A percentile compares a stretch with the other conserved stretches of the same genome.
phyloP scores from a whole-genome alignment of 352 stramenopile species.

The Phytophthora megakarya region DNA sequence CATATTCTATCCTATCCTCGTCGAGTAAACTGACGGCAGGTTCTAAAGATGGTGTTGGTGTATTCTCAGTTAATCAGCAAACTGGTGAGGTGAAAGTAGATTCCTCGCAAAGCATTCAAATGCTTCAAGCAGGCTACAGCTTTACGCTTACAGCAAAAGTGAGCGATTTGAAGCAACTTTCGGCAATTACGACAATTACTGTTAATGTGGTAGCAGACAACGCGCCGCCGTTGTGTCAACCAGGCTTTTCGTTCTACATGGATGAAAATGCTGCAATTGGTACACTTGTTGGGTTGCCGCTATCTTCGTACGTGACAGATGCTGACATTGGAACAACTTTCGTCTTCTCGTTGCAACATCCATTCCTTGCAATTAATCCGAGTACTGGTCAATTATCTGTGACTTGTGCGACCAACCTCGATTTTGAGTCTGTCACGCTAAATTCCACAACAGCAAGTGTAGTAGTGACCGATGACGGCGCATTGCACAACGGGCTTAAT shows the following conservation, averaged over 20 bases:
- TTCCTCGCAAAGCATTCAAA: slow-evolving; percentile 5
- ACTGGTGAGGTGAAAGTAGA: slow-evolving; percentile 27
- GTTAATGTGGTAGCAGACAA: slow-evolving; percentile 29
- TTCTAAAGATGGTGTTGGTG: slow-evolving; percentile 6
- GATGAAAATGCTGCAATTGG: slow-evolving; percentile 28
- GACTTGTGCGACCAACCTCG: slow-evolving; percentile 25
- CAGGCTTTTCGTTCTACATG: slow-evolving; percentile 10
- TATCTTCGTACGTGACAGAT: slow-evolving; percentile 24
- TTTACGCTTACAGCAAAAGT: slow-evolving; percentile 26
- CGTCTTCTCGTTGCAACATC: slow-evolving; percentile 31
- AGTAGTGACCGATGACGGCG: slow-evolving; percentile 37
- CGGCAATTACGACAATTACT: not conserved
- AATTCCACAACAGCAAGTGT: slow-evolving; percentile 20
- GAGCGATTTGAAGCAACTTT: slow-evolving; percentile 12
- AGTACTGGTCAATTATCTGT: slow-evolving; percentile 38
- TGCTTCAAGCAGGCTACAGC: slow-evolving; percentile 10
- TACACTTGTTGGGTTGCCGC: slow-evolving; percentile 17
- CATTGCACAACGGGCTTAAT: slow-evolving; percentile 31
- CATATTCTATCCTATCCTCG: slow-evolving; percentile 19
- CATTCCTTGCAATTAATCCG: slow-evolving; percentile 29
- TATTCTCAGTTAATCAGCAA: slow-evolving; percentile 26
- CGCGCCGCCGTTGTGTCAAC: slow-evolving; percentile 14
- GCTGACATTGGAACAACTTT: slow-evolving; percentile 32
- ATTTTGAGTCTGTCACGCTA: slow-evolving; percentile 24
- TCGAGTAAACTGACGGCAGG: not conserved